phyloP scores from a whole-genome alignment of 495 filamentous ascomycete species.

The Penicillium paradoxum region DNA sequence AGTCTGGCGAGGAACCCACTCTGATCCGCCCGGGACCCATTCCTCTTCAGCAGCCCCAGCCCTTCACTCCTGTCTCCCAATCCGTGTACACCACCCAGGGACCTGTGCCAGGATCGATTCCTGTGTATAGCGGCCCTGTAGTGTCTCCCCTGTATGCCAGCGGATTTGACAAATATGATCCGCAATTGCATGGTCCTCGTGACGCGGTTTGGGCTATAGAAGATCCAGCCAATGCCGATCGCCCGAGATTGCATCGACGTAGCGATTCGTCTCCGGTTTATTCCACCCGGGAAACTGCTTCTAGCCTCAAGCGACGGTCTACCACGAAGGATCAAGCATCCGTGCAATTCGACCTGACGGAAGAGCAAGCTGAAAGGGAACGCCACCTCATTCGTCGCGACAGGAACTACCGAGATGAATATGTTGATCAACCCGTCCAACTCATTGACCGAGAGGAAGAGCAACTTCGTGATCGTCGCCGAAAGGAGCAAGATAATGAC shows the following conservation, averaged over 20 bases:
- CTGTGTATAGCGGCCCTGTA: conserved; percentile 31
- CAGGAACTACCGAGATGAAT: conserved; percentile 17
- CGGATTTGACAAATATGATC: conserved; percentile 22
- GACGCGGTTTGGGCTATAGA: conserved; percentile 10
- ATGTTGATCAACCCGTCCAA: conserved; percentile 15
- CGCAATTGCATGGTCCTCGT: conserved; percentile 21
- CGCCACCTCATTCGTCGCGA: conserved; percentile 35
- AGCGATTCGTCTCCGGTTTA: conserved; percentile 36
- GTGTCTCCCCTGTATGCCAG: conserved; percentile 30
- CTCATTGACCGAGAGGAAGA: conserved; percentile 26
- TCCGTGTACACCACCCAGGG: conserved; percentile 47
- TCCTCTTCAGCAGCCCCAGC: conserved; percentile 55
- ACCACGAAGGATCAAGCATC: conserved; percentile 41
- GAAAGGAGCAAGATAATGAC: conserved; percentile 17
- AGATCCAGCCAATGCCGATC: conserved; percentile 2
- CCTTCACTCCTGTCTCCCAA: conserved; percentile 51
- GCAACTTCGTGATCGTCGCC: conserved; percentile 17
- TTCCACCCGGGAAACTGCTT: conserved; percentile 19
- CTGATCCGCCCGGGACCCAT: conserved; percentile 45
- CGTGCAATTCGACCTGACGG: conserved; percentile 45
- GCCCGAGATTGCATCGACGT: conserved; percentile 16
- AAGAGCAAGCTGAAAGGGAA: conserved; percentile 45
- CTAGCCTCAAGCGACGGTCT: conserved; percentile 33
- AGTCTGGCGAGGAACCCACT: conserved; percentile 41
- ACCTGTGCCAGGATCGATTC: conserved; percentile 23